A percentile compares a stretch with the other conserved stretches of the same genome.
phyloP scores from a whole-genome alignment of 2,329 filamentous ascomycete species.

The Alternaria ethzedia region DNA sequence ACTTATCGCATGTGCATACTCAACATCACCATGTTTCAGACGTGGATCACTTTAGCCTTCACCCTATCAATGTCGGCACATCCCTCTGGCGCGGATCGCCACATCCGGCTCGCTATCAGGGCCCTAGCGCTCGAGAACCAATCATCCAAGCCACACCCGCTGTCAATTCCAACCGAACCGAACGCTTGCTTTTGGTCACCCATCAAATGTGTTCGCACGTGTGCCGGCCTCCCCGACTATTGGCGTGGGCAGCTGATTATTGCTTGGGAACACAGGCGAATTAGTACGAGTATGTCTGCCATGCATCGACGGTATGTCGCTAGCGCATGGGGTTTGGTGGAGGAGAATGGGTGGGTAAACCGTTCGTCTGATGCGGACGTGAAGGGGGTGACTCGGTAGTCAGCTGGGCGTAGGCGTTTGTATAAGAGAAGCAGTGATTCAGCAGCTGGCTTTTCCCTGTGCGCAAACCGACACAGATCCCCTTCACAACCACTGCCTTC shows the following conservation, averaged over 20 bases:
- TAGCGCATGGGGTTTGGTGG: not conserved
- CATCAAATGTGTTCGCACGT: slow-evolving; percentile 1
- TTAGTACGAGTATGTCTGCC: not conserved
- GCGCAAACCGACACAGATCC: not conserved
- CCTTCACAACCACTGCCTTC: not conserved
- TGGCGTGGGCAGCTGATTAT: slow-evolving; percentile 2
- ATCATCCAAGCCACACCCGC: slow-evolving; percentile 19
- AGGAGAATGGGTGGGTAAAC: not conserved
- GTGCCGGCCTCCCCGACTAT: slow-evolving; percentile 1
- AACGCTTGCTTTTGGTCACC: not conserved
- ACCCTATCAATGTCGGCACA: slow-evolving; percentile 16
- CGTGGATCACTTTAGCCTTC: slow-evolving; percentile 10
- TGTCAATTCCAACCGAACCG: not conserved
- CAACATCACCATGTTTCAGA: slow-evolving; percentile 4
- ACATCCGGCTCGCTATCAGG: slow-evolving; percentile 14
- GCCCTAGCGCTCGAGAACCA: slow-evolving; percentile 13
- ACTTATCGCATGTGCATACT: not conserved
- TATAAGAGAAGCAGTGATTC: slow-evolving; percentile 1
- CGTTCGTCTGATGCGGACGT: not conserved
- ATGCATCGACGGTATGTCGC: slow-evolving; percentile 7
- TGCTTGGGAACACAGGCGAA: not conserved
- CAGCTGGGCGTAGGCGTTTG: slow-evolving; percentile 6
- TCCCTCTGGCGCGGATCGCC: slow-evolving; percentile 12
- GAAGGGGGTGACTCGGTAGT: not conserved
- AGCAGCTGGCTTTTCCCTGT: not conserved